A percentile compares a stretch with the other conserved stretches of the same genome.
Evolutionary conservation across 129 eudicot genomes (phyloP).

Genomic region (Deinandra increscens): DNA sequence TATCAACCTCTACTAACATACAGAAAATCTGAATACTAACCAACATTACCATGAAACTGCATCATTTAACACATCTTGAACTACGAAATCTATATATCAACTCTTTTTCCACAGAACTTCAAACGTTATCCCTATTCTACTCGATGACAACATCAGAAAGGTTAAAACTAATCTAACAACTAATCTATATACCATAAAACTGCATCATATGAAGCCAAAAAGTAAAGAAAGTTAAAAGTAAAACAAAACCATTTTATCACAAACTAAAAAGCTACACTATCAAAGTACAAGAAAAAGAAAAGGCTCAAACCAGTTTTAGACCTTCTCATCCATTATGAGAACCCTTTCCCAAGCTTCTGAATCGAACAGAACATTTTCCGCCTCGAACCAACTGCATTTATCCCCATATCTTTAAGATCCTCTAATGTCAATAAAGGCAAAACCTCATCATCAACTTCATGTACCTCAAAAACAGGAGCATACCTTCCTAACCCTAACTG

Average conservation of each 20-base stretch:
- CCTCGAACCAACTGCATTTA: conserved; percentile 70
- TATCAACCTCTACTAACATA: conserved; percentile 15
- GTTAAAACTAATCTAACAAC: conserved; percentile 29
- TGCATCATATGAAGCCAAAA: conserved; percentile 29
- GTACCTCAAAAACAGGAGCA: conserved; percentile 70
- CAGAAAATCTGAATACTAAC: conserved; percentile 13
- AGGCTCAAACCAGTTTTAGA: conserved; percentile 37
- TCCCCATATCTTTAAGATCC: conserved; percentile 80
- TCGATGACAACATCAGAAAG: conserved; percentile 19
- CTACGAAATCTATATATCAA: conserved; percentile 6
- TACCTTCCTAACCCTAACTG: conserved; percentile 60
- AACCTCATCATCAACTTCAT: conserved; percentile 77
- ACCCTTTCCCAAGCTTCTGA: conserved; percentile 65
- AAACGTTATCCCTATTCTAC: conserved; percentile 9
- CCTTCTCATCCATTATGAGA: conserved; percentile 41
- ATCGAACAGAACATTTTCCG: conserved; percentile 66
- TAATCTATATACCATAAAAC: conserved; percentile 29
- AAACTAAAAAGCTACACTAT: conserved; percentile 23
- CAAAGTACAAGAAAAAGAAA: conserved; percentile 27
- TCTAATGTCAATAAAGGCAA: conserved; percentile 58
- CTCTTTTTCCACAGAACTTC: conserved; percentile 6
- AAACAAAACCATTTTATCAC: conserved; percentile 36
- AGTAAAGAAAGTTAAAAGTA: conserved; percentile 3
- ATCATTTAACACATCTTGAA: conserved; percentile 14
- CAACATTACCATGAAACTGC: conserved; percentile 16